Evolutionary conservation across 129 eudicot genomes (phyloP).

Genomic region (Flaveria ramosissima): DNA sequence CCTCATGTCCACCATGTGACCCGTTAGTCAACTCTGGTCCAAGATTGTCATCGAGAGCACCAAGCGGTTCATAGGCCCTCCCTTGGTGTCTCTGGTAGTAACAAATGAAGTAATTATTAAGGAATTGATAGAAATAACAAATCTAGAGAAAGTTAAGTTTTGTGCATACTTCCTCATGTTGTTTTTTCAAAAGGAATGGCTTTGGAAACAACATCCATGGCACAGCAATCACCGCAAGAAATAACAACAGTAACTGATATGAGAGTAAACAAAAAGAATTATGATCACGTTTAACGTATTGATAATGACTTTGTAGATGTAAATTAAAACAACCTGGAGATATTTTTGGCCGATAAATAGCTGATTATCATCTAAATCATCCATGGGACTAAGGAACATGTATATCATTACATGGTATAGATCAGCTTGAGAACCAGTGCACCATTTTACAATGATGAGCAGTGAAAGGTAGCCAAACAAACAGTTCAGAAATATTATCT

Average conservation of each 20-base stretch:
- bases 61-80: slow-evolving; percentile 60
- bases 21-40: slow-evolving; percentile 47
- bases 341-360: slow-evolving; percentile 74
- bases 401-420: slow-evolving; percentile 87
- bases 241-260: slow-evolving; percentile 54
- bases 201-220: slow-evolving; percentile 96
- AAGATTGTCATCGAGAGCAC: slow-evolving; percentile 46
- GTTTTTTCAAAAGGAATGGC: slow-evolving; percentile 77
- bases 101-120: neutral
- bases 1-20: slow-evolving; percentile 57
- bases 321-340: slow-evolving; percentile 59
- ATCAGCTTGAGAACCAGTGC: slow-evolving; percentile 92
- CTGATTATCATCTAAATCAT: slow-evolving; percentile 76
- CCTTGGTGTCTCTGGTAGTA: slow-evolving; percentile 69
- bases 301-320: neutral
- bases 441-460: slow-evolving; percentile 85
- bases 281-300: slow-evolving; percentile 4
- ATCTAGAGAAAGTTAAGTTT: neutral
- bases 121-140: neutral
- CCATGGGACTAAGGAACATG: slow-evolving; percentile 90
- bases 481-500: slow-evolving; percentile 77
- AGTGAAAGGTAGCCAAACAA: slow-evolving; percentile 89
- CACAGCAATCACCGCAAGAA: slow-evolving; percentile 72
- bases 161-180: slow-evolving; percentile 72
- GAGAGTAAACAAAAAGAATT: neutral